A percentile compares a stretch with the other conserved stretches of the same genome.
phyloP scores from a whole-genome alignment of 495 filamentous ascomycete species.

The Neurospora sublineolata region DNA sequence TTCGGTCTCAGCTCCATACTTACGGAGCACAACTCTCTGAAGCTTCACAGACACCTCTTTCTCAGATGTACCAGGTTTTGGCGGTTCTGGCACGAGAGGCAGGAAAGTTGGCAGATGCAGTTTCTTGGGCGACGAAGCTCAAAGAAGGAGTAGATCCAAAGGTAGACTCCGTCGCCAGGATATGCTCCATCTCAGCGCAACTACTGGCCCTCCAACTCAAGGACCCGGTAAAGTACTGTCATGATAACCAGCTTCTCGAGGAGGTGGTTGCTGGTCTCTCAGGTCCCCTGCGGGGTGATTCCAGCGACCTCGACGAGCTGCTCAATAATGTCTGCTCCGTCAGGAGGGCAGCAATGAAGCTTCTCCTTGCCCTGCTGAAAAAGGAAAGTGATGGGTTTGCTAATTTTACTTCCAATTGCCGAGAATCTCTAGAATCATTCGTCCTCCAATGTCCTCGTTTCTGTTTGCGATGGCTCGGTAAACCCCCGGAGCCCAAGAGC shows the following conservation, averaged over 20 bases:
- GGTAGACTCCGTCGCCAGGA: constrained; percentile 33
- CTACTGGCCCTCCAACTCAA: constrained; percentile 34
- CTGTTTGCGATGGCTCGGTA: constrained; percentile 44
- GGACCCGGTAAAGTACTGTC: constrained; percentile 16
- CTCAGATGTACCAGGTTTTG: constrained; percentile 29
- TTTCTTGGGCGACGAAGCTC: constrained; percentile 36
- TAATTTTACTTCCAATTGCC: background rate
- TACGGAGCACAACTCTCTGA: constrained; percentile 9
- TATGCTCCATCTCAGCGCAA: constrained; percentile 31
- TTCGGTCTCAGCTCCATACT: constrained; percentile 18
- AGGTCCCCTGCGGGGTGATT: constrained; percentile 51
- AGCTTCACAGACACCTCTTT: constrained; percentile 23
- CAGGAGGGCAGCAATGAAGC: constrained; percentile 47
- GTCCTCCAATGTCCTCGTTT: constrained; percentile 42
- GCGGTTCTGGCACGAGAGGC: constrained; percentile 33
- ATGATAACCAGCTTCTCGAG: constrained; percentile 28
- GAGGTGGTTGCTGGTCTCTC: constrained; percentile 42
- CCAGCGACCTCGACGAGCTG: constrained; percentile 57
- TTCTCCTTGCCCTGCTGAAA: constrained; percentile 25
- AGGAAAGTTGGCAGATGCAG: constrained; percentile 32
- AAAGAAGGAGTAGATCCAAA: constrained; percentile 18
- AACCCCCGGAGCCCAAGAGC: constrained; percentile 28
- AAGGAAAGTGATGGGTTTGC: constrained; percentile 5
- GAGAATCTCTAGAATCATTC: constrained; percentile 31
- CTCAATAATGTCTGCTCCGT: constrained; percentile 50